These are phyloP conservation scores for Phytophthora agathidicida DNA, from an alignment of 352 stramenopile genomes.

Conservation along the genomic window DNA sequence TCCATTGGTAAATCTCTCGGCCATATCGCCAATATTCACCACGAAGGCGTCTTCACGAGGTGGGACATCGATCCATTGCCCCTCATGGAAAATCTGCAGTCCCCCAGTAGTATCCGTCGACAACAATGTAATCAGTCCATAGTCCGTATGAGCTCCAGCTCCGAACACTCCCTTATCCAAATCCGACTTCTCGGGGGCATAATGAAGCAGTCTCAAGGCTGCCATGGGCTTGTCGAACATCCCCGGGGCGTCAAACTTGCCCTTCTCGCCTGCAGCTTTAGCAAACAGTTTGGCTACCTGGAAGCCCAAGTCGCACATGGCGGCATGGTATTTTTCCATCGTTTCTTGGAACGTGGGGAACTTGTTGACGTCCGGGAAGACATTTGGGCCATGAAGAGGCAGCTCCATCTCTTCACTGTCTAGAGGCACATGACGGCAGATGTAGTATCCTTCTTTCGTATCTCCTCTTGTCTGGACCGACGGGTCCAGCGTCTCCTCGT, in stretches of 20 bases:
- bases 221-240: conserved; percentile 86
- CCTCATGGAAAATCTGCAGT: conserved; percentile 62
- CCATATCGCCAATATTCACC: conserved; percentile 80
- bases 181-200: conserved; percentile 71
- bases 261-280: conserved; percentile 51
- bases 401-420: conserved; percentile 63
- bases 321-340: conserved; percentile 57
- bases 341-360: conserved; percentile 57
- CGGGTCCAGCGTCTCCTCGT: conserved; percentile 76
- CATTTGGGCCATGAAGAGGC: conserved; percentile 67
- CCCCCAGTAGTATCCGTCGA: conserved; percentile 65
- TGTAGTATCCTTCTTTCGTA: conserved; percentile 83
- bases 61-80: conserved; percentile 67
- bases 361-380: conserved; percentile 52
- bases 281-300: conserved; percentile 64
- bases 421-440: conserved; percentile 65
- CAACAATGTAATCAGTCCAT: conserved; percentile 71
- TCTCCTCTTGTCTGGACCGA: conserved; percentile 60
- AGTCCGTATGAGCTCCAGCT: conserved; percentile 79
- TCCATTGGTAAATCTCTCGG: conserved; percentile 79
- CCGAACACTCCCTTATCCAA: conserved; percentile 66
- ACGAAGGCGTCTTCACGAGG: conserved; percentile 62
- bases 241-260: conserved; percentile 50
- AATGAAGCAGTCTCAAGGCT: conserved; percentile 79
- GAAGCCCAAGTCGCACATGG: conserved; percentile 59